phyloP scores from a whole-genome alignment of 257 asterid species.

The Solanum habrochaites region DNA sequence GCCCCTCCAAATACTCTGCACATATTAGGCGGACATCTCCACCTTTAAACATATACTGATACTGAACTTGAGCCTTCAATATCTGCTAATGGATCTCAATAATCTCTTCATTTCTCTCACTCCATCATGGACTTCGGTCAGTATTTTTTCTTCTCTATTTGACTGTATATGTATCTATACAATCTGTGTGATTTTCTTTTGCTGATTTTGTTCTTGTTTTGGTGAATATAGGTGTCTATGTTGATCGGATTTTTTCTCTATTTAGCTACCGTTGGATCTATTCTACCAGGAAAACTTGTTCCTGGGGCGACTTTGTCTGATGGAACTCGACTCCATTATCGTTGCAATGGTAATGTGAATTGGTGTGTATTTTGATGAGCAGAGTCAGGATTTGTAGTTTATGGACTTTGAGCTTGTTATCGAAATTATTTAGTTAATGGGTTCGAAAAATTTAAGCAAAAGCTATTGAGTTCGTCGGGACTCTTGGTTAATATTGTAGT shows the following conservation, averaged over 20 bases:
- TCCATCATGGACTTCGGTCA: slow-evolving; percentile 75
- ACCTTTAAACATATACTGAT: background rate
- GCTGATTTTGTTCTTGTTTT: background rate
- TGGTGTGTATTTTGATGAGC: background rate
- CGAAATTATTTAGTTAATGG: background rate
- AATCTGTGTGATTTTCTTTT: background rate
- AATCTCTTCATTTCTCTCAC: slow-evolving; percentile 26
- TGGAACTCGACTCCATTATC: slow-evolving; percentile 69
- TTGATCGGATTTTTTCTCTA: slow-evolving; percentile 48
- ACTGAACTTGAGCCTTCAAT: background rate
- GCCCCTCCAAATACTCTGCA: background rate
- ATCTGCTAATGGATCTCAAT: slow-evolving; percentile 46
- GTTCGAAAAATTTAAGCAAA: background rate
- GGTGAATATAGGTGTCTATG: slow-evolving; percentile 37
- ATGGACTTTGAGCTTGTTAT: background rate
- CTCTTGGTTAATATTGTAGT: background rate
- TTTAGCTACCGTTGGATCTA: slow-evolving; percentile 68
- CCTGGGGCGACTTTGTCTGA: slow-evolving; percentile 67
- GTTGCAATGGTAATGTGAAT: slow-evolving; percentile 53
- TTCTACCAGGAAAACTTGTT: slow-evolving; percentile 64
- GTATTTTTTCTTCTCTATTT: slow-evolving; percentile 9
- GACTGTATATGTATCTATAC: background rate
- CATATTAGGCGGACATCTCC: background rate
- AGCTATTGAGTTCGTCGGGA: background rate
- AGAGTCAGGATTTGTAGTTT: background rate